These are phyloP conservation scores for Xylaria bambusicola DNA, from an alignment of 495 filamentous ascomycete genomes.

Conservation along the genomic window DNA sequence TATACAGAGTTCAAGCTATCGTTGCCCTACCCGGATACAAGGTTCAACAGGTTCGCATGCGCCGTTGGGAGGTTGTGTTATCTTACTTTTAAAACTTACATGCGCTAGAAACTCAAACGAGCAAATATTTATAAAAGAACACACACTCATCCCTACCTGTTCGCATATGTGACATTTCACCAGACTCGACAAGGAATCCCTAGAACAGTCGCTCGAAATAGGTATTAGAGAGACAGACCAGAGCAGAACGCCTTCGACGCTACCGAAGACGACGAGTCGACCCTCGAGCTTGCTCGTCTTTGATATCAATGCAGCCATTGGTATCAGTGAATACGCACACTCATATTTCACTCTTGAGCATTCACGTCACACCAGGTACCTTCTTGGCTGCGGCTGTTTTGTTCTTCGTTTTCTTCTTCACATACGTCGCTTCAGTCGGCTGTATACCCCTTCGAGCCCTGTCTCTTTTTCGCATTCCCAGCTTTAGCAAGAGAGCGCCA, in stretches of 20 bases:
- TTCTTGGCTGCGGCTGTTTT: slow-evolving; percentile 53
- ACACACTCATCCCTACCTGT: neutral
- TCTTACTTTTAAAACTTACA: slow-evolving; percentile 1
- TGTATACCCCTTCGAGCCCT: slow-evolving; percentile 31
- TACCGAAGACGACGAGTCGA: slow-evolving; percentile 1
- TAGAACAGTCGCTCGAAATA: too few species aligned
- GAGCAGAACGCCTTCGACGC: too few species aligned
- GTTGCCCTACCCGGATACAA: slow-evolving; percentile 2
- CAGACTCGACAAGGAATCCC: neutral
- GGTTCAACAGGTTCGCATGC: slow-evolving; percentile 4
- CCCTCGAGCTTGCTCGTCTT: slow-evolving; percentile 8
- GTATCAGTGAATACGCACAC: slow-evolving; percentile 57
- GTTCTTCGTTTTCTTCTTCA: slow-evolving; percentile 49
- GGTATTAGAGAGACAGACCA: too few species aligned
- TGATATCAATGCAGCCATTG: slow-evolving; percentile 46
- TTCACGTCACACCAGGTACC: slow-evolving; percentile 55
- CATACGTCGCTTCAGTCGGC: slow-evolving; percentile 46
- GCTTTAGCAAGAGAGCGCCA: slow-evolving; percentile 20
- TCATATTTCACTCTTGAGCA: slow-evolving; percentile 50
- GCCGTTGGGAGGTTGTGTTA: neutral
- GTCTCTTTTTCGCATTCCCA: slow-evolving; percentile 23
- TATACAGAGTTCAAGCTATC: neutral
- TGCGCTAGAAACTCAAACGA: too few species aligned
- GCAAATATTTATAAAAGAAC: too few species aligned
- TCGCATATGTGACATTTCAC: slow-evolving; percentile 2